Conservation (phyloP, 1,139 yeast genomes). For the Lodderomyces orthopsilosis region DNA sequence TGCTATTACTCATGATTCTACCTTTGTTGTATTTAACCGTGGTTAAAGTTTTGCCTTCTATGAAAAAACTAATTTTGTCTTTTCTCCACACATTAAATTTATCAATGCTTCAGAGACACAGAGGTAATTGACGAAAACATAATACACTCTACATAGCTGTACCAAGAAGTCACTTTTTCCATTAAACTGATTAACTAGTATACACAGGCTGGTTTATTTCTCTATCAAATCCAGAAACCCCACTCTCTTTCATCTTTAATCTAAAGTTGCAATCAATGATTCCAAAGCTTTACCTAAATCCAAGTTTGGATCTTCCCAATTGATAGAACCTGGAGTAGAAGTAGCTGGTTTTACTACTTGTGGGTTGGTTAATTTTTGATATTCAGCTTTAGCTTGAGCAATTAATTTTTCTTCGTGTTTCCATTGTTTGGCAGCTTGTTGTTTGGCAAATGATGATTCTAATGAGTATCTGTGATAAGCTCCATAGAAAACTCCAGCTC, state of each 20-base stretch:
- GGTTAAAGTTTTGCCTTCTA: not conserved
- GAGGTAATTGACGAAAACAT: not conserved
- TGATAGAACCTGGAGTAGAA: conserved; percentile 44
- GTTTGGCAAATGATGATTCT: conserved; percentile 56
- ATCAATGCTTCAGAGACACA: not conserved
- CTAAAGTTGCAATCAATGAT: conserved; percentile 43
- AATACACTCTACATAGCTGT: not conserved
- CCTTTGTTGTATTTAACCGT: not conserved
- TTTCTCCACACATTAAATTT: not conserved
- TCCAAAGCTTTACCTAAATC: conserved; percentile 63
- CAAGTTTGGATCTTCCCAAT: conserved; percentile 88
- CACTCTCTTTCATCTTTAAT: conserved; percentile 17
- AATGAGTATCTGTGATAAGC: conserved; percentile 77
- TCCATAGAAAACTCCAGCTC: conserved; percentile 87
- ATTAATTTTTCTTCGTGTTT: conserved; percentile 73
- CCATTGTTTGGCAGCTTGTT: conserved; percentile 58
- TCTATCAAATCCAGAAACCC: not conserved
- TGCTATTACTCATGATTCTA: conserved; percentile 1
- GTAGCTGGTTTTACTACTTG: conserved; percentile 31
- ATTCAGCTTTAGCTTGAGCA: conserved; percentile 85
- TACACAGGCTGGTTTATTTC: not conserved
- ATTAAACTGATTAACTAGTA: not conserved
- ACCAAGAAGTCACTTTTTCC: not conserved
- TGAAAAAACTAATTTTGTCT: not conserved
- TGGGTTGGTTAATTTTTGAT: conserved; percentile 56